Conservation (phyloP, 805 yeast species). For the Saturnispora mendoncae region DNA sequence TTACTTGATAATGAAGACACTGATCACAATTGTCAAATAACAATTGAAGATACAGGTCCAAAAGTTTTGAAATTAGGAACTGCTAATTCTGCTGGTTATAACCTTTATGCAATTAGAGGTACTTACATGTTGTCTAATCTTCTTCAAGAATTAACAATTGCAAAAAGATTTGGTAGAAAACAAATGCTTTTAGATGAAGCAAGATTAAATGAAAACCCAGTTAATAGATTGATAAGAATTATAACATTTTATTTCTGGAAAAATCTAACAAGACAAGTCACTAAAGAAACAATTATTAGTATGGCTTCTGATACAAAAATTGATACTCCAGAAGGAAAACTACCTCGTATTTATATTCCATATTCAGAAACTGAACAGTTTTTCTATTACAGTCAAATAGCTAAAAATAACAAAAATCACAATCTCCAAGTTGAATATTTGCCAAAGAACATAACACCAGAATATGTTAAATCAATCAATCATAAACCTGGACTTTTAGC, state of each 20-base stretch:
- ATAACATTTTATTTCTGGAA: constrained; percentile 77
- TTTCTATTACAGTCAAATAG: constrained; percentile 51
- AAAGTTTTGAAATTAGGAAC: constrained; percentile 76
- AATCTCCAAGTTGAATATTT: constrained; percentile 66
- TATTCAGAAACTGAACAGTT: constrained; percentile 59
- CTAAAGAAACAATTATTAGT: constrained; percentile 47
- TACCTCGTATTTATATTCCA: constrained; percentile 76
- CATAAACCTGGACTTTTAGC: constrained; percentile 80
- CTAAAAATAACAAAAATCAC: constrained; percentile 45
- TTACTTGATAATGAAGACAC: constrained; percentile 75
- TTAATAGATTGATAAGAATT: constrained; percentile 60
- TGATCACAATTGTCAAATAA: constrained; percentile 74
- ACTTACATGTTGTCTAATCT: constrained; percentile 84
- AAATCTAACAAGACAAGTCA: constrained; percentile 62
- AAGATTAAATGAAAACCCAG: constrained; percentile 81
- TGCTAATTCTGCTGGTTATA: constrained; percentile 74
- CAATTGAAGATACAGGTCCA: constrained; percentile 79
- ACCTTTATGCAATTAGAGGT: constrained; percentile 67
- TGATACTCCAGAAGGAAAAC: constrained; percentile 47
- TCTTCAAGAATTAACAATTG: constrained; percentile 81
- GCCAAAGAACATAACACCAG: constrained; percentile 68
- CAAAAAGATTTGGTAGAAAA: constrained; percentile 69
- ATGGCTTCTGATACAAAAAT: constrained; percentile 79
- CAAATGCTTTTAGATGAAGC: constrained; percentile 77
- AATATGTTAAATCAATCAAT: constrained; percentile 67